Base-by-base conservation (phyloP, 495 filamentous ascomycete genomes). In the Evernia prunastri region DNA sequence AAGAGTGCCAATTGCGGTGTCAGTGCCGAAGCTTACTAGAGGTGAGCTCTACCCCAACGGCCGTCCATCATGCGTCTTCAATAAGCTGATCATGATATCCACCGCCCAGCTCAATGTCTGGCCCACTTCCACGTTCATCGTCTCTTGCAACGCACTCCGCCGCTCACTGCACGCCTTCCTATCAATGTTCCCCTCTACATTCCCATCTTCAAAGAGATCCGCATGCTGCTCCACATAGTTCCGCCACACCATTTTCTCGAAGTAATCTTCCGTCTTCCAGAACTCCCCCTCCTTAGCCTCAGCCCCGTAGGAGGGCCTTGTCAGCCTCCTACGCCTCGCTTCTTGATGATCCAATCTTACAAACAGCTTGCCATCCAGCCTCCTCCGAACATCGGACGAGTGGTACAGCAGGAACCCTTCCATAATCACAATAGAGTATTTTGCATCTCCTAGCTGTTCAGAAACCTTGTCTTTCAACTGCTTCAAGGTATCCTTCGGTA, bases 31-130 rank as follows among this genome's bases (percentile, higher is more conserved):
- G 23, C 25, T 51, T 3, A 23, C 25, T 51, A 6, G 47, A 29
- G 29, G 51, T 37, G 36, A 37, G 36, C 12, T 37, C 36, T 37
- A 37, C 20, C 15, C 17, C 51, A 54, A 33, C 36, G 36, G 36
- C 36, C 7, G 36, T 37, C 12, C 36, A 6, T 37, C 12, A 37
- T 37, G 36, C 36, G 36, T 12, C 36, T 37, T 37, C 36, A 37
- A 37, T 37, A 37, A 37, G 36, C 36, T 12, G 12, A 37, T 37
- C 36, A 73, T 72, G 7, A n/a, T 23, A 35, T 36, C 40, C 11
- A 35, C 27, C 3, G 58, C 23, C 58, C 58, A 60, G 17, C 40
- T 43, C 42, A 36, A 37, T n/a, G 42, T 60, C 58, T 60, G n/a
- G 27, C 35, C 20, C 45, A 31, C 40, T 15, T 60, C 29, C 1